Evolutionary conservation across 345 rosid species (phyloP).

Genomic region (Physaria fendleri): DNA sequence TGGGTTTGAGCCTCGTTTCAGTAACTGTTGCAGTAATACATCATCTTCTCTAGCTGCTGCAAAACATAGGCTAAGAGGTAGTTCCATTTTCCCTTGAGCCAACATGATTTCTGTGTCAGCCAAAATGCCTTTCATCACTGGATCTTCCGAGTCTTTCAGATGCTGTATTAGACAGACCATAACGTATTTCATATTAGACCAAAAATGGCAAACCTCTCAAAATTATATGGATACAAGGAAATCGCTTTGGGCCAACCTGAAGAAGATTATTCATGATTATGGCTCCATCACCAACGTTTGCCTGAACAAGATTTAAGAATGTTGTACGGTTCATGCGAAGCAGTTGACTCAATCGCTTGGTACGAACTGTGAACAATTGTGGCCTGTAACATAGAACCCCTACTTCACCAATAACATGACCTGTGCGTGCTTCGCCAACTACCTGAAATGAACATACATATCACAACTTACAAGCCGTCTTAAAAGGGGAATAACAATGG

Average conservation of each 20-base stretch:
- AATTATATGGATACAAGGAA: not conserved
- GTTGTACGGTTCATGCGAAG: constrained; percentile 75
- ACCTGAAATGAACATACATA: constrained; percentile 34
- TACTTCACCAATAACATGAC: constrained; percentile 84
- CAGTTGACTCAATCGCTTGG: constrained; percentile 71
- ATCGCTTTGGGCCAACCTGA: constrained; percentile 43
- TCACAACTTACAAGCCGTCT: not conserved
- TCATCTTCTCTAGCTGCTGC: constrained; percentile 84
- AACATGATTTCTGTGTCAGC: constrained; percentile 64
- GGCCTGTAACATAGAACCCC: constrained; percentile 83
- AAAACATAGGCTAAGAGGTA: constrained; percentile 74
- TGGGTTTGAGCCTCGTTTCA: constrained; percentile 64
- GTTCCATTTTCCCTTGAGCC: constrained; percentile 69
- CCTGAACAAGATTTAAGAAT: constrained; percentile 58
- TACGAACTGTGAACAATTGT: constrained; percentile 72
- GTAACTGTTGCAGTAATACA: constrained; percentile 61
- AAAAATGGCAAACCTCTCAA: not conserved
- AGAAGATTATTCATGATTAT: constrained; percentile 82
- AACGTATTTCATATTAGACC: not conserved
- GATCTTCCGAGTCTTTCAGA: constrained; percentile 54
- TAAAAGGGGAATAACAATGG: not conserved
- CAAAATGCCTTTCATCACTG: constrained; percentile 54
- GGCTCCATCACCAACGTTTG: constrained; percentile 86
- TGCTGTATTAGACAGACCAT: constrained; percentile 45
- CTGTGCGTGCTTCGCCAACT: constrained; percentile 56